Percentiles rank a stretch among this genome's conserved stretches.
These are phyloP conservation scores for Saksenaea oblongispora DNA, from an alignment of 371 early-diverging fungal genomes.

Conservation along the genomic window DNA sequence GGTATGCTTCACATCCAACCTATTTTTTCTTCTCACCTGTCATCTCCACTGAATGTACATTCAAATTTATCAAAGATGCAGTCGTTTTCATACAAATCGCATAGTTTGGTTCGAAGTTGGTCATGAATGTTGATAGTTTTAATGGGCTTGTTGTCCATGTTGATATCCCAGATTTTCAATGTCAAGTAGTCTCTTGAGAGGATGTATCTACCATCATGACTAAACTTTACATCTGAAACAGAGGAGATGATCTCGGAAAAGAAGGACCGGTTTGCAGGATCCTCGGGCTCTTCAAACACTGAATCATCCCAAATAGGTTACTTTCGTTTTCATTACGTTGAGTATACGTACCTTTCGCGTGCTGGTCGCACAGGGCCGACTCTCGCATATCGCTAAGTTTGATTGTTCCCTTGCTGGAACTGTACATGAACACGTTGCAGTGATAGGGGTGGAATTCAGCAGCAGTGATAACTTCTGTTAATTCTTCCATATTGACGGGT, in stretches of 20 bases:
- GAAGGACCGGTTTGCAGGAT: conserved; percentile 91
- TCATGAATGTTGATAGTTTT: conserved; percentile 95
- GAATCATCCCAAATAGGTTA: not conserved
- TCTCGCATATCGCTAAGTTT: conserved; percentile 96
- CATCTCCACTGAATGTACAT: conserved; percentile 94
- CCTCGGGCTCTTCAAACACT: conserved; percentile 95
- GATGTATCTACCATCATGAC: conserved; percentile 94
- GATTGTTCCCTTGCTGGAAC: conserved; percentile 97
- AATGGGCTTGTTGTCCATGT: conserved; percentile 93
- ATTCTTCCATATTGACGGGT: conserved; percentile 98
- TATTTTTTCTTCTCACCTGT: conserved; percentile 37
- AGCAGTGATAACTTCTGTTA: conserved; percentile 98
- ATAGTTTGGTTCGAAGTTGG: conserved; percentile 88
- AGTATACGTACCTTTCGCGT: conserved; percentile 78
- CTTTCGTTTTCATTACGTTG: not conserved
- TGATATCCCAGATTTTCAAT: conserved; percentile 97
- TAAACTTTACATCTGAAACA: conserved; percentile 95
- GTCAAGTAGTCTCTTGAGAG: conserved; percentile 96
- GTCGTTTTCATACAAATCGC: conserved; percentile 98
- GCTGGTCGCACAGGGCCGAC: conserved; percentile 92
- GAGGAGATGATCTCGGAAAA: conserved; percentile 98
- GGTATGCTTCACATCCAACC: too few relatives aligned
- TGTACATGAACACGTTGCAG: conserved; percentile 98
- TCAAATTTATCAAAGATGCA: conserved; percentile 99
- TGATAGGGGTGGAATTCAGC: conserved; percentile 96